Evolutionary conservation across 768 basidiomycete species (phyloP).

Genomic region (Trametes cingulata): DNA sequence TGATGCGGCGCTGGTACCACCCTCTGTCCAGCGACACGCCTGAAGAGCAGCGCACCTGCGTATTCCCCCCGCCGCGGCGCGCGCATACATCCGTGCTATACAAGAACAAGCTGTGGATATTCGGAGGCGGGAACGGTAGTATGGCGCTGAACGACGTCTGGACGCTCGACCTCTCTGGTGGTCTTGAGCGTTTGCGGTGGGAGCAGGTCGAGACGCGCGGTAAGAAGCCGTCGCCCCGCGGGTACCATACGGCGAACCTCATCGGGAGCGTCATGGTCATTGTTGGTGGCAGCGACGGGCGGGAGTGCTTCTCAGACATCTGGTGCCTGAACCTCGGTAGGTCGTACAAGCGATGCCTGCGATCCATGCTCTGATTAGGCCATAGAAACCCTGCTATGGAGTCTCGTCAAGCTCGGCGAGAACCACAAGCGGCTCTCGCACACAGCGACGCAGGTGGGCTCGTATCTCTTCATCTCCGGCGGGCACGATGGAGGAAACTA

Average conservation of each 20-base stretch:
- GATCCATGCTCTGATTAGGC: constrained; percentile 28
- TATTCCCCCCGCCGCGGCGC: constrained; percentile 56
- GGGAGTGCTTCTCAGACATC: constrained; percentile 84
- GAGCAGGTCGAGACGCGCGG: constrained; percentile 57
- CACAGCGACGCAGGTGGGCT: constrained; percentile 87
- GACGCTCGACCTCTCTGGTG: constrained; percentile 68
- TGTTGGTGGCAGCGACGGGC: constrained; percentile 89
- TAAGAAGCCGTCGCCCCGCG: constrained; percentile 60
- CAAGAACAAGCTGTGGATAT: constrained; percentile 73
- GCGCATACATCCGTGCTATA: constrained; percentile 87
- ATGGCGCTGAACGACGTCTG: constrained; percentile 90
- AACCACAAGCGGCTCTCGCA: constrained; percentile 74
- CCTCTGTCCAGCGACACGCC: constrained; percentile 37
- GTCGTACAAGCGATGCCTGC: constrained; percentile 27
- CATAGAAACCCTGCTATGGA: constrained; percentile 37
- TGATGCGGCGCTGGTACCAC: constrained; percentile 62
- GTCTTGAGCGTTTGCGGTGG: constrained; percentile 53
- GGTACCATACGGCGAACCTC: constrained; percentile 91
- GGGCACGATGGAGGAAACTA: constrained; percentile 86
- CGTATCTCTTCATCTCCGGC: constrained; percentile 86
- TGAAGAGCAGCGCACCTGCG: neutral
- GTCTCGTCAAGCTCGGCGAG: constrained; percentile 42
- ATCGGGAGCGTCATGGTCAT: constrained; percentile 85
- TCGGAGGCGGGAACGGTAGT: constrained; percentile 93
- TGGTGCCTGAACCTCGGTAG: constrained; percentile 85